Base-by-base conservation (phyloP, 305 asterid genomes). In the Fraxinus albicans region DNA sequence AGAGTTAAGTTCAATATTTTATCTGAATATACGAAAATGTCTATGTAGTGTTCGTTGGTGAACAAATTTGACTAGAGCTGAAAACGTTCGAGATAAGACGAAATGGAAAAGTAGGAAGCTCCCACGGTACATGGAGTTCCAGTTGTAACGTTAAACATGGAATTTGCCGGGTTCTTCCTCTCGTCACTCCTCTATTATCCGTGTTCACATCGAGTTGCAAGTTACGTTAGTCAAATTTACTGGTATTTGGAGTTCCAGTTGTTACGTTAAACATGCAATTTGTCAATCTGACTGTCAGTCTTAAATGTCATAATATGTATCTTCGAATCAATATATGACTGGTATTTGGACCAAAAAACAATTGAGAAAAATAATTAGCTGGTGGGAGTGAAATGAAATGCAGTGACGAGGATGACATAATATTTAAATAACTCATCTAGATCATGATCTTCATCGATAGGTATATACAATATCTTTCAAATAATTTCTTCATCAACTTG, bases 121-220 rank as follows among this genome's bases (percentile, higher is more conserved):
- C 86, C 86, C 88, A 82, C 80, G 90, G 84, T 87, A 84, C 92
- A 84, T 84, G 90, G 85, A 44, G 77, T 82, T 81, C n/a, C 69
- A 47, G 25, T 77, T 86, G 27, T 25, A 47, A 77, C 85, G 84
- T 90, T 81, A 75, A 19, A 76, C 77, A 42, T 83, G 50, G 36
- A 77, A 78, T 86, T 84, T 85, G 90, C 89, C 70, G 86, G 87
- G 84, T 34, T 73, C 80, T 70, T 65, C 77, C 73, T 63, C 2
- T 63, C 31, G 7, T 60, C 70, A 60, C 70, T 1, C 72, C 17
- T 7, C 15, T 21, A 21, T 63, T 23, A 7, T 21, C 33, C 72
- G 5, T 44, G 17, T 44, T 44, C 12, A 10, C n/a, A 7, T n/a
- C 6, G 69, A 55, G 3, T 0, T 40, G 47, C 9, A 40, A 40